Evolutionary conservation across 1,284 basidiomycete species (phyloP), one percentile per base, ranked within the genome.

Genomic region (Fomitopsis pinicola): DNA sequence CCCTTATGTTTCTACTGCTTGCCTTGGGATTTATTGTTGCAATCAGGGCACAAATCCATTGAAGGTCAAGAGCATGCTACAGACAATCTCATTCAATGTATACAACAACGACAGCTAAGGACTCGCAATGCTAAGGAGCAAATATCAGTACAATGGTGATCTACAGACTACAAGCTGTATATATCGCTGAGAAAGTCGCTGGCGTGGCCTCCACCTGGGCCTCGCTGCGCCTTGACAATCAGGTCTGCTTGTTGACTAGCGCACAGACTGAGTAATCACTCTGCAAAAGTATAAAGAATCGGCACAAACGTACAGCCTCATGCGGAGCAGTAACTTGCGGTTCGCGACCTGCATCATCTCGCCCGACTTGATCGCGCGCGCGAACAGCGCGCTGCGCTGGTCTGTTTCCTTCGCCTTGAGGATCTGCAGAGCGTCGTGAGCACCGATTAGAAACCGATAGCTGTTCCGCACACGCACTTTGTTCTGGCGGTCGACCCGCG

Each of bases 401-500:
- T 95, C 90, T 7, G 82, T 86, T 68, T 86, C 85, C 71, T 85
- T 88, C 15, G 90, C 89, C 71, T 86, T 84, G 56, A 95, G 72
- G 45, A 92, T 86, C 88, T 91, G 58, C 15, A 55, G 15, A 9
- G 12, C 42, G 8, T 42, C 9, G 44, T 56, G 19, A 59, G 40
- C 40, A 57, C 33, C 33, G 2, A 33, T 15, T 2, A 33, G 30
- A 33, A 22, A 33, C 30, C 30, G 30, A 33, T 33, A 2, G 5
- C 8, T 17, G 8, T 26, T 17, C 14, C 26, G 17, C 22, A 3
- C 2, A 66, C 71, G 53, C 57, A 87, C 89, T 81, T 92, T 92
- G 70, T 91, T 88, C 70, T 87, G 85, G 66, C 87, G 87, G 70
- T 95, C 93, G 42, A 95, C 86, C 14, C 93, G 77, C 5, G 85